These are phyloP conservation scores for Gentiana dahurica DNA, from an alignment of 257 asterid genomes.

Conservation along the genomic window DNA sequence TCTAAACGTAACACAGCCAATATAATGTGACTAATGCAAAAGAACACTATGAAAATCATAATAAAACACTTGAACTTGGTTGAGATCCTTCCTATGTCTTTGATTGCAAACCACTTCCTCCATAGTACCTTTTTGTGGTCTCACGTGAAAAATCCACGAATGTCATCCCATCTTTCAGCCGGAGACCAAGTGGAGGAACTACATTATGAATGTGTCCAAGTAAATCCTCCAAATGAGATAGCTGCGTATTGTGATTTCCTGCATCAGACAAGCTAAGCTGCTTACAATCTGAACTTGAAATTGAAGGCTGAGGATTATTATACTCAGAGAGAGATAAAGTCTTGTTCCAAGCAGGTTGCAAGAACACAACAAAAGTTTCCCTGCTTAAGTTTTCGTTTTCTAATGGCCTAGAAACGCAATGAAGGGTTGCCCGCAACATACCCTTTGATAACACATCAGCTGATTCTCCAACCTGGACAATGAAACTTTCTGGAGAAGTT, in stretches of 20 bases:
- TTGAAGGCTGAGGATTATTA: constrained; percentile 35
- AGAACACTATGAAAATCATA: no score
- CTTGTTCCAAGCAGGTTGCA: constrained; percentile 88
- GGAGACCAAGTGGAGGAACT: constrained; percentile 55
- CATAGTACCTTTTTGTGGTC: constrained; percentile 78
- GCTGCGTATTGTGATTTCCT: constrained; percentile 7
- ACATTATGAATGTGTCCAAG: constrained; percentile 24
- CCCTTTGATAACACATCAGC: constrained; percentile 76
- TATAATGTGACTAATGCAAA: no score
- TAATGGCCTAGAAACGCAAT: constrained; percentile 51
- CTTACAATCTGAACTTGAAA: background rate
- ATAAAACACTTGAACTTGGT: no score
- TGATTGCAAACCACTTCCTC: constrained; percentile 69
- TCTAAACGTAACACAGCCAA: no score
- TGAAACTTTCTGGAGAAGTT: constrained; percentile 49
- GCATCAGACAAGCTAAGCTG: constrained; percentile 13
- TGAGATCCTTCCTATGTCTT: constrained; percentile 29
- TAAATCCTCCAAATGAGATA: constrained; percentile 16
- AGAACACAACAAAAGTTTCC: constrained; percentile 73
- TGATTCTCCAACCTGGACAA: constrained; percentile 87
- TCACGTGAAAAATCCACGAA: constrained; percentile 80
- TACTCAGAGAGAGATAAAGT: constrained; percentile 48
- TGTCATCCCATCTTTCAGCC: constrained; percentile 74
- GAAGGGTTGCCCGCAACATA: constrained; percentile 77
- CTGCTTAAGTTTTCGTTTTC: constrained; percentile 52